These are phyloP conservation scores for Tylopilus felleus DNA, from an alignment of 768 basidiomycete genomes.

Conservation along the genomic window DNA sequence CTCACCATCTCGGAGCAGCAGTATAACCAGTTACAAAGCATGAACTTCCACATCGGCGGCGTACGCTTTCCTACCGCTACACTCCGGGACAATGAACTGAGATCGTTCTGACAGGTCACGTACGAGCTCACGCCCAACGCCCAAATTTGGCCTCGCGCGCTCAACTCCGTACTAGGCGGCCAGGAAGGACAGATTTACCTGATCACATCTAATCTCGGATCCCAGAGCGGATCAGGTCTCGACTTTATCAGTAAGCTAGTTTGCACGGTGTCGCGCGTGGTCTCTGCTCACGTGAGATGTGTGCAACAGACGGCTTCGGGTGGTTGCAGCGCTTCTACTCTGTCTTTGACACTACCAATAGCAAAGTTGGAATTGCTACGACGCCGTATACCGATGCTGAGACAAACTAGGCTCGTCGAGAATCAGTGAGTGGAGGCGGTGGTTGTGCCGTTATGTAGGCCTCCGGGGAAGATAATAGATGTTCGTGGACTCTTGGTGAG, in stretches of 20 bases:
- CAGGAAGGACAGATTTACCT: constrained; percentile 48
- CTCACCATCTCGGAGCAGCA: constrained; percentile 50
- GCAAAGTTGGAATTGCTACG: constrained; percentile 24
- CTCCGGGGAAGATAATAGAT: too few relatives aligned
- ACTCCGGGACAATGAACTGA: background rate
- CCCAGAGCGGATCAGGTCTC: constrained; percentile 49
- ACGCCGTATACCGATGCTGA: constrained; percentile 44
- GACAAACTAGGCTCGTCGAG: constrained; percentile 28
- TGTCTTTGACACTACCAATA: constrained; percentile 41
- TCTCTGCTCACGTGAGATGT: background rate
- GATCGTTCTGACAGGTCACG: constrained; percentile 33
- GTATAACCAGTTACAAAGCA: constrained; percentile 45
- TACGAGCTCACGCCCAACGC: constrained; percentile 60
- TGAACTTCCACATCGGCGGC: constrained; percentile 51
- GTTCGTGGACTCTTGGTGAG: background rate
- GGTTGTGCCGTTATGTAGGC: too few relatives aligned
- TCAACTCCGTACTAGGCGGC: constrained; percentile 60
- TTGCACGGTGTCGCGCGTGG: background rate
- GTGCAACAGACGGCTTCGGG: constrained; percentile 46
- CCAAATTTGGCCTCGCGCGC: constrained; percentile 64
- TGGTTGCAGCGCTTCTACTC: constrained; percentile 64
- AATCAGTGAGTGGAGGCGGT: background rate
- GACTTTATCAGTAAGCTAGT: constrained; percentile 56
- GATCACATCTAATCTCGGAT: constrained; percentile 52
- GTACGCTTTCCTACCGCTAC: constrained; percentile 20